These are phyloP conservation scores for Chlorociboria aeruginascens DNA, from an alignment of 495 filamentous ascomycete genomes.

Conservation along the genomic window DNA sequence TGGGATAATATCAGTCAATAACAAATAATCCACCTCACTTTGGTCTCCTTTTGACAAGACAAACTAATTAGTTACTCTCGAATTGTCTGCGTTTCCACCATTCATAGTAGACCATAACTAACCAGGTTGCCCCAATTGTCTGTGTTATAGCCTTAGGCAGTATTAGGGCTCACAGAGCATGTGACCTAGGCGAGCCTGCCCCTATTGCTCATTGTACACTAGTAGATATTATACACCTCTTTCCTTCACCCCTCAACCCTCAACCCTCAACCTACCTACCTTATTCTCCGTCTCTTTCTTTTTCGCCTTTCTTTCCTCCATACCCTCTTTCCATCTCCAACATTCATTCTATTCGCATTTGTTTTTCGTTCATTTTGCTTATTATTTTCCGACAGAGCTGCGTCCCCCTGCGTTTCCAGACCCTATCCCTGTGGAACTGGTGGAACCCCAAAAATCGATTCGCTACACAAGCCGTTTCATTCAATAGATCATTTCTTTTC, in stretches of 20 bases:
- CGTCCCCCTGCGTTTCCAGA: slow-evolving; percentile 7
- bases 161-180: too few species aligned
- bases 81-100: slow-evolving; percentile 26
- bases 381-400: not conserved
- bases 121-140: too few species aligned
- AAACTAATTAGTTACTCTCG: slow-evolving; percentile 26
- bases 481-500: slow-evolving; percentile 14
- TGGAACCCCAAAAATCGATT: slow-evolving; percentile 10
- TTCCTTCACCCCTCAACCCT: slow-evolving; percentile 7
- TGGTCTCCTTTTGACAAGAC: slow-evolving; percentile 17
- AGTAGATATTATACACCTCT: too few species aligned
- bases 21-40: slow-evolving; percentile 24
- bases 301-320: slow-evolving; percentile 1
- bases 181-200: too few species aligned
- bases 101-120: too few species aligned
- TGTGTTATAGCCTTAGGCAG: too few species aligned
- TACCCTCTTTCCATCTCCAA: not conserved
- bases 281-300: slow-evolving; percentile 11
- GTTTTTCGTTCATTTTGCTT: not conserved
- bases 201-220: too few species aligned
- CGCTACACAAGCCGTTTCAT: slow-evolving; percentile 8
- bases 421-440: not conserved
- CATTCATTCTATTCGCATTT: too few species aligned
- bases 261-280: slow-evolving; percentile 13
- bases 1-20: slow-evolving; percentile 25